phyloP scores from a whole-genome alignment of 2,329 filamentous ascomycete genomes.

The Lachnum nothofagi region DNA sequence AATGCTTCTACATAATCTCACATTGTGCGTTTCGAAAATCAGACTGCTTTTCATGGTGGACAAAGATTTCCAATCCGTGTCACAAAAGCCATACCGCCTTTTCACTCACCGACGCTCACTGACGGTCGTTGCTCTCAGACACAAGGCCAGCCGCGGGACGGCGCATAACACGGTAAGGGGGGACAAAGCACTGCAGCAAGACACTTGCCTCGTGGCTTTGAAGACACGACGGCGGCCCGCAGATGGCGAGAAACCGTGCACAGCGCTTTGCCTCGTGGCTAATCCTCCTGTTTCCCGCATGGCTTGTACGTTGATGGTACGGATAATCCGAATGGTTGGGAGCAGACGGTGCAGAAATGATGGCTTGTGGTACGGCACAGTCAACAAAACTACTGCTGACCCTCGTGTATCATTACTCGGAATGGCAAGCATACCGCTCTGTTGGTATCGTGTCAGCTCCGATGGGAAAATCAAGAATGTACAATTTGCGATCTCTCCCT shows the following conservation, averaged over 20 bases:
- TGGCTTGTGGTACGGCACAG: not conserved
- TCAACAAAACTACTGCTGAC: no score
- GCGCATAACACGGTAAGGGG: not conserved
- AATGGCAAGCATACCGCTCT: no score
- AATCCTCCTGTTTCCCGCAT: not conserved
- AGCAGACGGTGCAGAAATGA: not conserved
- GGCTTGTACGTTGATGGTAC: not conserved
- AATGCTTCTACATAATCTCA: not conserved
- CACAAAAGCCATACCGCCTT: not conserved
- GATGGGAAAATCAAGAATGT: not conserved
- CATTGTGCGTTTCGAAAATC: no score
- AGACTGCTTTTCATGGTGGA: no score
- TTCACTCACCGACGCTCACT: not conserved
- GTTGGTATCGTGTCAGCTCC: no score
- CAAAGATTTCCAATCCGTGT: no score
- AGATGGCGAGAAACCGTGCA: not conserved
- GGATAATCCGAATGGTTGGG: no score
- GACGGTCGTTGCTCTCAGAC: not conserved
- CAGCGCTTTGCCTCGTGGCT: not conserved
- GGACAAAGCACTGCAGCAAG: not conserved
- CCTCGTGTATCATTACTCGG: no score
- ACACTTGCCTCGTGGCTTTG: not conserved
- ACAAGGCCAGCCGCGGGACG: not conserved
- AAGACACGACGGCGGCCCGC: not conserved
- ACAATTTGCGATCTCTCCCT: no score